phyloP scores from a whole-genome alignment of 148 eudicot species.

The Chenopodium formosanum region DNA sequence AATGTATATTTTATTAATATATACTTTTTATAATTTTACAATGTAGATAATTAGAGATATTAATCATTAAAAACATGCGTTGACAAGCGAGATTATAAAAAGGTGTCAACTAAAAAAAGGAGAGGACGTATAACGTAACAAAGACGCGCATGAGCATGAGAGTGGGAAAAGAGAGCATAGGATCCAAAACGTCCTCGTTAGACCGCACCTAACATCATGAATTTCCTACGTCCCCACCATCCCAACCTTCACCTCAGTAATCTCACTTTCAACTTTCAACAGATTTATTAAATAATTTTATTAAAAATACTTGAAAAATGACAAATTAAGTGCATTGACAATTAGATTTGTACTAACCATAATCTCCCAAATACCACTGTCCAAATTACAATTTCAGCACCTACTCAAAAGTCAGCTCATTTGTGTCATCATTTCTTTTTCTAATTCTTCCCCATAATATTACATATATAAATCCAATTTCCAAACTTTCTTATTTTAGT shows the following conservation, averaged over 20 bases:
- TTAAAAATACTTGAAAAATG: conserved; percentile 18
- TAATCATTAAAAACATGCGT: too few species aligned
- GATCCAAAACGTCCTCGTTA: conserved; percentile 23
- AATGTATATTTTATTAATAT: too few species aligned
- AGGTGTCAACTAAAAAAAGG: too few species aligned
- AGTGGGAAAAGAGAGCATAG: conserved; percentile 5
- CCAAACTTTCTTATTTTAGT: conserved; percentile 10
- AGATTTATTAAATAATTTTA: too few species aligned
- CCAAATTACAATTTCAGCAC: conserved; percentile 5
- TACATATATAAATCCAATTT: background rate
- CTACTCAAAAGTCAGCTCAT: conserved; percentile 60
- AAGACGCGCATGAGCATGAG: conserved; percentile 10
- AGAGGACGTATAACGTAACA: background rate
- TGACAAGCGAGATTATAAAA: too few species aligned
- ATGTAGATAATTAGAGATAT: too few species aligned
- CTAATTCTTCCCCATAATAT: background rate
- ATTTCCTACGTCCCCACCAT: conserved; percentile 19
- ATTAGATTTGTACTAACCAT: conserved; percentile 22
- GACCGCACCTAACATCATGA: conserved; percentile 40
- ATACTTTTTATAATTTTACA: too few species aligned
- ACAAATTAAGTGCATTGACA: conserved; percentile 44
- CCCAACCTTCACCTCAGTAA: background rate
- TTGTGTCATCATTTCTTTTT: conserved; percentile 41
- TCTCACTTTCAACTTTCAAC: background rate
- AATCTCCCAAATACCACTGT: background rate